Conservation (phyloP, 1,284 basidiomycete genomes). For the Boletus sp. region DNA sequence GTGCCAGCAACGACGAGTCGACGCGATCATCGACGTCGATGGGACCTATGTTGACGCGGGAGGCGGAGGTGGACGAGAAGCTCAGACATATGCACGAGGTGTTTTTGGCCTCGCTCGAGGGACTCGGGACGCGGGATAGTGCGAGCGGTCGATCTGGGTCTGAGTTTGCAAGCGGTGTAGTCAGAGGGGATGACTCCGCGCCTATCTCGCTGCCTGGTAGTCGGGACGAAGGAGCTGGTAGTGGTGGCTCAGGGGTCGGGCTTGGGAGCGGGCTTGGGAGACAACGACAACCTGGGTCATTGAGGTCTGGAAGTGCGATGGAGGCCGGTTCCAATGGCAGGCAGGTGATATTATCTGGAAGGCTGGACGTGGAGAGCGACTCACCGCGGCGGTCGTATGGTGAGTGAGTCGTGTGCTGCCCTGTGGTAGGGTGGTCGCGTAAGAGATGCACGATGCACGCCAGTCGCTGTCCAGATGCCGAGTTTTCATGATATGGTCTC, state of each 20-base stretch:
- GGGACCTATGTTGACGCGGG: conserved; percentile 54
- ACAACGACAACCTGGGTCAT: conserved; percentile 14
- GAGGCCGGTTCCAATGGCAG: conserved; percentile 15
- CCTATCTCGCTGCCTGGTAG: conserved; percentile 14
- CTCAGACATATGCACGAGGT: conserved; percentile 60
- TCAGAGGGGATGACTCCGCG: conserved; percentile 11
- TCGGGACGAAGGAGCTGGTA: conserved; percentile 4
- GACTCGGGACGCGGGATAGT: conserved; percentile 34
- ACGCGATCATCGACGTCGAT: conserved; percentile 21
- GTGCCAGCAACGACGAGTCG: conserved; percentile 18
- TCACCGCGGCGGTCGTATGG: conserved; percentile 4
- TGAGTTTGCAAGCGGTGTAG: conserved; percentile 11
- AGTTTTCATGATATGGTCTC: neutral
- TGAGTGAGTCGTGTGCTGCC: conserved; percentile 2
- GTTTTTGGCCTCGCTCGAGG: conserved; percentile 57
- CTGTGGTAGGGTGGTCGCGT: neutral
- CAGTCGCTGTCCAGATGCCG: neutral
- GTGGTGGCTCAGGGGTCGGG: conserved; percentile 6
- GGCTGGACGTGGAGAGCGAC: conserved; percentile 15
- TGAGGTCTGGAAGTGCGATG: conserved; percentile 20
- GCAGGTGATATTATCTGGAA: conserved; percentile 13
- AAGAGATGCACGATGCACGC: neutral
- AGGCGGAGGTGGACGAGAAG: conserved; percentile 58
- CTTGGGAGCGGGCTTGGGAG: conserved; percentile 19
- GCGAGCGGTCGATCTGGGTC: conserved; percentile 8